Percentiles rank a stretch among this genome's conserved stretches.
Evolutionary conservation across 75 land plant species (phyloP).

Genomic region (Pseudotsuga menziesii): DNA sequence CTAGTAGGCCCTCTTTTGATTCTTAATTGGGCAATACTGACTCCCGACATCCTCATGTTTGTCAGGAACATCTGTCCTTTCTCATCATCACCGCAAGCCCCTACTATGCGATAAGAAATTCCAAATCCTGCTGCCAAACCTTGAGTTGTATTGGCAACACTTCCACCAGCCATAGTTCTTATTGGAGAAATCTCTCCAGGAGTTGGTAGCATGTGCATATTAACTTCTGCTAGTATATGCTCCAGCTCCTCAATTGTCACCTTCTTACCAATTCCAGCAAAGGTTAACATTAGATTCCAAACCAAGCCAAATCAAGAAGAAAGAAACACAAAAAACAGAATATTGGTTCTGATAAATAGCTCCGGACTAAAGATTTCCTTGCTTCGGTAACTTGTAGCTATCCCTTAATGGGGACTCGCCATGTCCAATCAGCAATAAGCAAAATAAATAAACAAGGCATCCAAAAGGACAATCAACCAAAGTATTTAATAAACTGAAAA

Average conservation of each 20-base stretch:
- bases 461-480: too few species aligned
- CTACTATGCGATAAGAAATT: constrained; percentile 56
- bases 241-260: constrained; percentile 71
- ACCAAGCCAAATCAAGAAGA: neutral
- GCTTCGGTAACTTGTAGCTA: too few species aligned
- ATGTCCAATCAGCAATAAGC: too few species aligned
- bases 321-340: neutral
- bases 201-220: constrained; percentile 45
- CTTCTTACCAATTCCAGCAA: constrained; percentile 16
- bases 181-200: constrained; percentile 31
- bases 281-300: neutral
- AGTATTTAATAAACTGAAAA: too few species aligned
- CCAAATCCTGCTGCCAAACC: constrained; percentile 77
- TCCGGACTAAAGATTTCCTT: too few species aligned
- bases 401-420: too few species aligned
- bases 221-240: constrained; percentile 63
- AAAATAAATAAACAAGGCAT: too few species aligned
- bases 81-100: constrained; percentile 86
- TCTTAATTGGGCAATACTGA: constrained; percentile 66
- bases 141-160: constrained; percentile 87
- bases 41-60: constrained; percentile 64
- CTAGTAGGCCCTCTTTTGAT: constrained; percentile 70
- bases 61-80: constrained; percentile 61
- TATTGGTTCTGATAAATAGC: too few species aligned
- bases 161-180: constrained; percentile 87